These are phyloP conservation scores for Colletotrichum lindemuthianum DNA, from an alignment of 2,329 filamentous ascomycete genomes.

Conservation along the genomic window DNA sequence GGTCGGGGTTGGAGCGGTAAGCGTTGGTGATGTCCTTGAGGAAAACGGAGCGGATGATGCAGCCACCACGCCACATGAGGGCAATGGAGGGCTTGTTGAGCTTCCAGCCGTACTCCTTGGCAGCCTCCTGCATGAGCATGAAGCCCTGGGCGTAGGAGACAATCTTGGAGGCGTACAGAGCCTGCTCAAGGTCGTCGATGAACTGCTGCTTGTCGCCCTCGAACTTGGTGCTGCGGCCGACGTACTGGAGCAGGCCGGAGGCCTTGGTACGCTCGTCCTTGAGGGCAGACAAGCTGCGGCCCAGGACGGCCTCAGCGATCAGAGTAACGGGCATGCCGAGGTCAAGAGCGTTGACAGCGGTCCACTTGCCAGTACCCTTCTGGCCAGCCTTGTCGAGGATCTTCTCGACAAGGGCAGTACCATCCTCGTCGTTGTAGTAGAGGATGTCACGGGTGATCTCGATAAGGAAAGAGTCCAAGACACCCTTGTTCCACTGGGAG, in stretches of 20 bases:
- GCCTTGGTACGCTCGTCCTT: constrained; percentile 93
- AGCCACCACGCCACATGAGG: constrained; percentile 99
- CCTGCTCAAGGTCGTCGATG: constrained; percentile 97
- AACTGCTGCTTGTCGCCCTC: constrained; percentile 92
- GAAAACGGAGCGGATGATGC: constrained; percentile 99
- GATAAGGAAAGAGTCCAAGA: constrained; percentile 98
- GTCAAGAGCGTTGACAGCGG: constrained; percentile 97
- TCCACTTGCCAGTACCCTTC: constrained; percentile 99
- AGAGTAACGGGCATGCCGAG: constrained; percentile 98
- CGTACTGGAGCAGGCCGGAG: constrained; percentile 76
- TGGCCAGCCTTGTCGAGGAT: constrained; percentile 98
- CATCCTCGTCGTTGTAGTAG: constrained; percentile 97
- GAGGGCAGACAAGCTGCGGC: constrained; percentile 91
- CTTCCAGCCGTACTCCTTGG: constrained; percentile 97
- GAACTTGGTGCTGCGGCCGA: constrained; percentile 81
- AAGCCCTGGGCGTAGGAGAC: constrained; percentile 99
- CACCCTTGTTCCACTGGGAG: constrained; percentile 97
- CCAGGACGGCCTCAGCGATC: constrained; percentile 96
- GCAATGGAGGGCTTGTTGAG: constrained; percentile 99
- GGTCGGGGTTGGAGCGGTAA: constrained; percentile 92
- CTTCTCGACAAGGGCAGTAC: constrained; percentile 93
- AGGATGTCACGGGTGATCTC: constrained; percentile 99
- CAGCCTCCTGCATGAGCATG: constrained; percentile 99
- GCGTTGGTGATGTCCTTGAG: constrained; percentile 98
- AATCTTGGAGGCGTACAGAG: constrained; percentile 99